Evolutionary conservation across 257 asterid species (phyloP).

Genomic region (Plantago major): DNA sequence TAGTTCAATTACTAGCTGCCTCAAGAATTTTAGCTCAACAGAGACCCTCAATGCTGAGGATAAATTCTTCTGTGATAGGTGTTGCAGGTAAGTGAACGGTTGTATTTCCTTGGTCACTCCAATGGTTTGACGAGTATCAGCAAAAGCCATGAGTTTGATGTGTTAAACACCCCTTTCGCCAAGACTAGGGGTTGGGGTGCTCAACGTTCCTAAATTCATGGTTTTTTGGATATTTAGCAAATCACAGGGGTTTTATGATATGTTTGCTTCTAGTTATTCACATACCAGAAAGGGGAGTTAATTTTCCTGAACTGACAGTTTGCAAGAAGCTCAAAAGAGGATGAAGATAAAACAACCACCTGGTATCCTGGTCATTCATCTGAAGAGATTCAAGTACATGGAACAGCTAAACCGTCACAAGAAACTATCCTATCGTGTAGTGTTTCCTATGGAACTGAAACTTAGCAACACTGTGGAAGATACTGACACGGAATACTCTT

Average conservation of each 20-base stretch:
- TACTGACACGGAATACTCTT: slow-evolving; percentile 58
- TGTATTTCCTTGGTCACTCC: too few relatives aligned
- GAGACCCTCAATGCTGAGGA: slow-evolving; percentile 62
- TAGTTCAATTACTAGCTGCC: slow-evolving; percentile 94
- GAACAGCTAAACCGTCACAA: slow-evolving; percentile 67
- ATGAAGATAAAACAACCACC: slow-evolving; percentile 81
- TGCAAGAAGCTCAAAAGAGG: slow-evolving; percentile 86
- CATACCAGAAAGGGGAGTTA: background rate
- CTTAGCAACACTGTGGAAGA: slow-evolving; percentile 53
- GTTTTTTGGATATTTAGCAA: too few relatives aligned
- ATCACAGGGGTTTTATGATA: background rate
- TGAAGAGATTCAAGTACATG: slow-evolving; percentile 82
- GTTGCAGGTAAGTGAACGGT: slow-evolving; percentile 33
- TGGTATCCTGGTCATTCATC: slow-evolving; percentile 66
- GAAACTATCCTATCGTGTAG: slow-evolving; percentile 69
- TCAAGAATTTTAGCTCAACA: slow-evolving; percentile 88
- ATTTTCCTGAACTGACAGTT: slow-evolving; percentile 28
- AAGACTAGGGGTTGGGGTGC: too few relatives aligned
- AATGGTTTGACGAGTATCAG: too few relatives aligned
- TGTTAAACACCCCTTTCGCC: too few relatives aligned
- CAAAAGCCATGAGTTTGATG: too few relatives aligned
- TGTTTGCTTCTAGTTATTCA: background rate
- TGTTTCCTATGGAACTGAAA: slow-evolving; percentile 72
- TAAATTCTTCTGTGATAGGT: slow-evolving; percentile 49
- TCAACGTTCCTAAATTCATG: too few relatives aligned